Percentiles rank a stretch among this genome's conserved stretches.
phyloP scores from a whole-genome alignment of 2,329 filamentous ascomycete species.

The Mycosphaerella arachidis region DNA sequence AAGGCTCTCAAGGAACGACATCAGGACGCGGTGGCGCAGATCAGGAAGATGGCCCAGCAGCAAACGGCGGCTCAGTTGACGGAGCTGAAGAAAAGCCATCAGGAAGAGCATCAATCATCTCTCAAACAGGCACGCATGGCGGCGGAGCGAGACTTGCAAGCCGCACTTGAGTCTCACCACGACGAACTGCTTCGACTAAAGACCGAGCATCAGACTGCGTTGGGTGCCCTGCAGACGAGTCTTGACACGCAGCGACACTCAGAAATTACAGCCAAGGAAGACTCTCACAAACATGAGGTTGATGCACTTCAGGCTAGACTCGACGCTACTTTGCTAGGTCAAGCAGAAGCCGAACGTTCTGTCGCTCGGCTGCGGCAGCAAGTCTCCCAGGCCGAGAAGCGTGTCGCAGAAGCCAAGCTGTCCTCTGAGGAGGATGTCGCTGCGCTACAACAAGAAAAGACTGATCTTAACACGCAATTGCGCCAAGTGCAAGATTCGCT shows the following conservation, averaged over 20 bases:
- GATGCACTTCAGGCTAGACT: constrained; percentile 24
- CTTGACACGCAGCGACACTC: constrained; percentile 10
- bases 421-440: constrained; percentile 14
- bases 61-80: constrained; percentile 15
- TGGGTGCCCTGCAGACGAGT: constrained; percentile 14
- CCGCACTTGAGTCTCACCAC: constrained; percentile 11
- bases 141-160: constrained; percentile 4
- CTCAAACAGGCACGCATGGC: constrained; percentile 10
- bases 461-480: constrained; percentile 19
- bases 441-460: constrained; percentile 16
- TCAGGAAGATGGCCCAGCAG: constrained; percentile 20
- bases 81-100: constrained; percentile 22
- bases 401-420: constrained; percentile 15
- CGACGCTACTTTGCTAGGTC: constrained; percentile 25
- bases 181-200: constrained; percentile 13
- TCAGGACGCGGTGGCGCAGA: constrained; percentile 22
- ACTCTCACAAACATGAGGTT: constrained; percentile 14
- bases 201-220: constrained; percentile 10
- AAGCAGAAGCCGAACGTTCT: constrained; percentile 23
- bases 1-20: constrained; percentile 24
- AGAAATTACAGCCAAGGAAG: constrained; percentile 11
- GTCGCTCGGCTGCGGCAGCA: constrained; percentile 20
- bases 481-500: constrained; percentile 15
- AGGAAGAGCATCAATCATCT: constrained; percentile 16
- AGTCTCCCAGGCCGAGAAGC: constrained; percentile 18